Conservation (phyloP, 2,329 filamentous ascomycete species). For the Dothideomycetes sp. region DNA sequence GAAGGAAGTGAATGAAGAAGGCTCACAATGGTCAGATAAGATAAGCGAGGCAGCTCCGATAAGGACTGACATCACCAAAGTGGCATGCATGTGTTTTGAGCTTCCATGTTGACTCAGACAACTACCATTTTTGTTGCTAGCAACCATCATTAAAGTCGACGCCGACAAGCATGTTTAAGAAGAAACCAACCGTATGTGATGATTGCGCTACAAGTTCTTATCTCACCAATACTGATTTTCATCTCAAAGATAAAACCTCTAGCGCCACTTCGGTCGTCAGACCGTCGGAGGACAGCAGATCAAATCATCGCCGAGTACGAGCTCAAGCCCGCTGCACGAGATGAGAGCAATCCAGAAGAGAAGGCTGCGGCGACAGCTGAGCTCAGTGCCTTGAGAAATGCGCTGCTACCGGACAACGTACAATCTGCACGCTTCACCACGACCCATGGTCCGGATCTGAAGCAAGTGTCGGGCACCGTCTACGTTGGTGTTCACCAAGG, state of each 20-base stretch:
- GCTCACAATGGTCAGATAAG: not conserved
- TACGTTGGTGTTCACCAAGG: constrained; percentile 51
- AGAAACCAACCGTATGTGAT: constrained; percentile 20
- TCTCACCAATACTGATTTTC: constrained; percentile 3
- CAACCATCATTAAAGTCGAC: no score
- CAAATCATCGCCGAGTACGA: constrained; percentile 54
- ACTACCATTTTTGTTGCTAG: no score
- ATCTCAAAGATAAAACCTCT: constrained; percentile 51
- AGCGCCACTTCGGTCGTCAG: constrained; percentile 54
- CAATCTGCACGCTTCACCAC: constrained; percentile 55
- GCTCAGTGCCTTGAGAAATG: constrained; percentile 43
- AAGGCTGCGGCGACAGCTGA: constrained; percentile 31
- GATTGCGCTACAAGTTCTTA: no score
- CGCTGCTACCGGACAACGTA: constrained; percentile 52
- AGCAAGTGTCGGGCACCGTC: constrained; percentile 50
- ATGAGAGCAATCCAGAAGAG: constrained; percentile 28
- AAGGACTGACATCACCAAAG: not conserved
- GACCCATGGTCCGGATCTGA: constrained; percentile 50
- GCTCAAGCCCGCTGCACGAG: constrained; percentile 33
- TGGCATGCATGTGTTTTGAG: not conserved
- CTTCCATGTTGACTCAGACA: not conserved
- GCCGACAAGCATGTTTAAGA: constrained; percentile 25
- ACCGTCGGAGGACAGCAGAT: constrained; percentile 55
- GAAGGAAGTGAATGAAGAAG: no score
- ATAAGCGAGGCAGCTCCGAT: not conserved